Evolutionary conservation across 177 flowering plant species (phyloP), one percentile per base, ranked within the genome.

Genomic region (Tripterygium wilfordii): DNA sequence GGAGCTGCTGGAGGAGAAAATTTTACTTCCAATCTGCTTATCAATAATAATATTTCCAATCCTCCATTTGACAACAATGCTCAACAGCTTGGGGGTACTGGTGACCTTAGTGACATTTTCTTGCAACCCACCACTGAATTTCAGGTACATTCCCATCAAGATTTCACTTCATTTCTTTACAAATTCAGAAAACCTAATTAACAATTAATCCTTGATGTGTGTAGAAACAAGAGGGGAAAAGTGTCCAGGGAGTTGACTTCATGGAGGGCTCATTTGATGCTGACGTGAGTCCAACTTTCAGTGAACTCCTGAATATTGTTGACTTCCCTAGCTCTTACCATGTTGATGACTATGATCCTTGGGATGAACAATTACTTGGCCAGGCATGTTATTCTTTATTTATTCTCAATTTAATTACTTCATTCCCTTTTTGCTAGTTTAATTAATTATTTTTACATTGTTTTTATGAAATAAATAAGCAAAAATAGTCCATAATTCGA

Each of bases 191-290:
- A n/a, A n/a, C n/a, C n/a, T n/a, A n/a, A n/a, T n/a, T n/a, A n/a
- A n/a, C n/a, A n/a, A n/a, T n/a, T n/a, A n/a, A n/a, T n/a, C n/a
- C n/a, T n/a, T n/a, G n/a, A 39, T 39, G 8, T 45, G 25, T 30
- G 22, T 16, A 42, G 46, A 29, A 30, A 32, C 47, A 42, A 31
- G 56, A 15, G 10, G 56, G 33, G 3, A 39, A 20, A 18, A 36
- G 24, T 26, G 13, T 21, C 18, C 46, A 20, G 8, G 8, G 22
- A 9, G 2, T 23, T 3, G 20, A 37, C 42, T 10, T 37, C 18
- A 3, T 4, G 10, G 10, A 15, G 10, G 10, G 22, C 36, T 41
- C 33, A 36, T 2, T 25, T 36, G 7, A 40, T 7, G 21, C 19
- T 15, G 30, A 41, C 18, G 12, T 15, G 30, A 31, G 15, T 19